Evolutionary conservation across 768 basidiomycete species (phyloP).

Genomic region (Panus rudis): DNA sequence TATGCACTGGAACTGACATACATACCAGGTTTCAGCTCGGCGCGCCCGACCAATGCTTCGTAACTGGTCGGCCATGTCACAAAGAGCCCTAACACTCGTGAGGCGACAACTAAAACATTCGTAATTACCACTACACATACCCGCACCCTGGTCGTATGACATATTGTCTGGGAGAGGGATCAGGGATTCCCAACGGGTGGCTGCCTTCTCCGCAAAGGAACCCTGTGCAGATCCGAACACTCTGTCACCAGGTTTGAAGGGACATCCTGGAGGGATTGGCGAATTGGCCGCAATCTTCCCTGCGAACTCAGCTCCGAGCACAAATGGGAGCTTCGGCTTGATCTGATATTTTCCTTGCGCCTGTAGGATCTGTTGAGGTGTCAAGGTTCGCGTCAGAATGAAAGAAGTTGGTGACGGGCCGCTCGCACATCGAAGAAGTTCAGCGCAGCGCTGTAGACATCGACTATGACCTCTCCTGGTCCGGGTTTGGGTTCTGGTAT

Average conservation of each 20-base stretch:
- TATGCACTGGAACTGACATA: not conserved
- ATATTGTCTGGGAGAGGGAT: conserved; percentile 68
- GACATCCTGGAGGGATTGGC: conserved; percentile 74
- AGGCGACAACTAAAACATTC: not conserved
- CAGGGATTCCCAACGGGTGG: conserved; percentile 42
- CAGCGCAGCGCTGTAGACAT: conserved; percentile 44
- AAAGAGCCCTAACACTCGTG: conserved; percentile 47
- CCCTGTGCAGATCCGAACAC: conserved; percentile 85
- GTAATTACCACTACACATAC: conserved; percentile 28
- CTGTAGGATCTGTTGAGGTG: conserved; percentile 58
- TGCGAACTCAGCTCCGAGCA: conserved; percentile 80
- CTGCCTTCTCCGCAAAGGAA: conserved; percentile 71
- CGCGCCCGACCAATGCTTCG: conserved; percentile 83
- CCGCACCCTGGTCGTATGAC: conserved; percentile 81
- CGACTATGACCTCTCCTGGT: conserved; percentile 39
- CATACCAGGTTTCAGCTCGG: conserved; percentile 67
- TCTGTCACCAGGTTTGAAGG: conserved; percentile 74
- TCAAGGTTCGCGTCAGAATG: no score
- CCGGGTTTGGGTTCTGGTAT: conserved; percentile 33
- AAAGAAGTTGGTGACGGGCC: not conserved
- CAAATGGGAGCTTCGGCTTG: conserved; percentile 81
- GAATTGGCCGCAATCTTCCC: conserved; percentile 65
- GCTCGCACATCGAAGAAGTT: conserved; percentile 40
- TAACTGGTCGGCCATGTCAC: conserved; percentile 95
- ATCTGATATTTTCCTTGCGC: conserved; percentile 84